phyloP scores from a whole-genome alignment of 176 grass and related monocot species.

The Thalia dealbata region DNA sequence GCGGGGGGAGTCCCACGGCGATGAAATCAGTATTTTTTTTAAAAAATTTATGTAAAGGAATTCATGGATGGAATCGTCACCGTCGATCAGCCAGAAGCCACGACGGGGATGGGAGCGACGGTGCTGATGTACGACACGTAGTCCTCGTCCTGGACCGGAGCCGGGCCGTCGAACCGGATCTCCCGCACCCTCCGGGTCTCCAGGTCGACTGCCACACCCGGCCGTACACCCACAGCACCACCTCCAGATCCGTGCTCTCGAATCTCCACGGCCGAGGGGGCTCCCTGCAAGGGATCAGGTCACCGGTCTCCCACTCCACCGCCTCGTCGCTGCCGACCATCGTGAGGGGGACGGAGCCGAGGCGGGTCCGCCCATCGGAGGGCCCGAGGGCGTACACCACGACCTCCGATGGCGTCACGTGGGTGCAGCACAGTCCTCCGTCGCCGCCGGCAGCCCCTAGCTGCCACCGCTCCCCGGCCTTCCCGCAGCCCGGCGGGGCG shows the following conservation, averaged over 20 bases:
- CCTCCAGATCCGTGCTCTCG: conserved; percentile 23
- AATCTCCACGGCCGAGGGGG: conserved; percentile 17
- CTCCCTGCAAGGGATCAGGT: conserved; percentile 13
- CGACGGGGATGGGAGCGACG: neutral
- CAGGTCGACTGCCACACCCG: conserved; percentile 15
- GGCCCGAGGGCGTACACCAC: conserved; percentile 3
- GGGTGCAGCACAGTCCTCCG: conserved; percentile 9
- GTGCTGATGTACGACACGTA: conserved; percentile 17
- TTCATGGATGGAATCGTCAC: neutral
- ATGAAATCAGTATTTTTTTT: neutral
- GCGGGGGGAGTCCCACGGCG: no score
- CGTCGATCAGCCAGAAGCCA: neutral
- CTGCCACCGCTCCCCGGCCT: conserved; percentile 5
- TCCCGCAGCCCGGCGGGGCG: neutral
- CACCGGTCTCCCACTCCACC: neutral
- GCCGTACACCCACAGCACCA: conserved; percentile 22
- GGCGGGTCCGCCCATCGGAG: conserved; percentile 1
- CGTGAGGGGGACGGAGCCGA: neutral
- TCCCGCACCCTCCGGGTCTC: conserved; percentile 5
- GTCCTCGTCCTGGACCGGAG: neutral
- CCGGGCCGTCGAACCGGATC: conserved; percentile 2
- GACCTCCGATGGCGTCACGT: conserved; percentile 7
- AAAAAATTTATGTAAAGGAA: neutral
- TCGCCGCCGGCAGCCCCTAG: conserved; percentile 11
- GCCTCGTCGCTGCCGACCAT: neutral